Evolutionary conservation across 768 basidiomycete genomes (phyloP), one percentile per base, ranked within the genome.

Genomic region (Harrya chromipes): DNA sequence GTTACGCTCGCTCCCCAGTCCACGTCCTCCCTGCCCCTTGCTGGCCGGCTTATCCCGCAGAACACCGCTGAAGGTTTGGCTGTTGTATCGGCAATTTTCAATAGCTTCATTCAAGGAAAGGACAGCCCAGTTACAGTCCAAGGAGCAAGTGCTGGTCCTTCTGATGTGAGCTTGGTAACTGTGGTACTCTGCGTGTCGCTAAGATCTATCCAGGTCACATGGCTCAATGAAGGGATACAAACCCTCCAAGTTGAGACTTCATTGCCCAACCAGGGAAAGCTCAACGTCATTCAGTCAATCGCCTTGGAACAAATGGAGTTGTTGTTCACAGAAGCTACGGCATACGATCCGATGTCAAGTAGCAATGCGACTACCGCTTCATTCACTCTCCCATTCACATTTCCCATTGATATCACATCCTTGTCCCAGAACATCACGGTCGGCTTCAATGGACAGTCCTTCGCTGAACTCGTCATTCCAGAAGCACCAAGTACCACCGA

Each of bases 221-320:
- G 86, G 87, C 69, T 89, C 20, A 85, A 87, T 57, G 76, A 82
- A 42, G 87, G 79, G 21, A 86, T 89, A 62, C 79, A 83, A 65
- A 71, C 72, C 24, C 77, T 89, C 14, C 68, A 74, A 44, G 73
- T 89, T 2, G 71, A 71, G 6, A 79, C 85, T 0, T 70, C 78
- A 21, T 72, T 89, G 29, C 86, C 84, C 4, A 83, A 84, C 56
- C 77, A 72, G 42, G 86, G 87, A 14, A 68, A 73, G 13, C 73
- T 82, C 48, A 64, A 80, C 19, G 70, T 89, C 57, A 88, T 89
- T 63, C 77, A 81, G 58, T 78, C 80, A 4, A 83, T 89, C 53
- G 60, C 61, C 41, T 71, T 89, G 35, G 79, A 83, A 50, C 69
- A 85, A 56, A 68, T 87, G 52, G 70, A 77, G 34, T 65, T 89